Evolutionary conservation across 169 alveolate genomes (phyloP), one percentile per base, ranked within the genome.

Genomic region (Fabrea salina): DNA sequence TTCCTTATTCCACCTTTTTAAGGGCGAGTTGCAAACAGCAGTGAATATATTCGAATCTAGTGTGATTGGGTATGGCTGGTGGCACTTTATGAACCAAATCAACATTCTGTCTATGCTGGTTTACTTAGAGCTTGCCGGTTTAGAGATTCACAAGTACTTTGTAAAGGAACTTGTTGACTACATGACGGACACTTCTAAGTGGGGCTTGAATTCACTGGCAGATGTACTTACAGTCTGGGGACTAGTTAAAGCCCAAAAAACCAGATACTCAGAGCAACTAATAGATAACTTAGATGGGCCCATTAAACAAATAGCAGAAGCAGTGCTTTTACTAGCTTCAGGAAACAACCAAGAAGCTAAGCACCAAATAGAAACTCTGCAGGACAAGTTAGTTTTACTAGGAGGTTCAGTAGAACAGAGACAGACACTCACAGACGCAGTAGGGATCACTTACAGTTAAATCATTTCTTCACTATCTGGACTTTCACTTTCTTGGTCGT

Each of bases 401-500:
- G 56, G 56, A 2, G 56, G 56, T 2, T 16, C 30, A n/a, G 19
- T 47, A n/a, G 56, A 47, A 47, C 56, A 47, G 19, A 47, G 16
- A n/a, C 56, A 47, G 19, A 25, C 19, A n/a, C 16, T 47, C 16
- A 47, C 56, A 47, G 56, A 47, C 19, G 16, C 30, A n/a, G 16
- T 47, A 47, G 16, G 30, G 2, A 47, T 47, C 19, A 47, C 56
- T 61, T 37, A 33, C 13, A 37, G 13, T 35, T 61, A 61, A 61
- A 61, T 61, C 32, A 35, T 11, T 16, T 27, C 74, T 3, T 61
- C 74, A 3, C 53, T 2, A 2, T 27, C 74, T 2, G 4, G 1
- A 1, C 11, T 8, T 37, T 61, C 74, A 61, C 74, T 61, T 61
- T 61, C 74, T 32, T 61, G 32, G 1, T 51, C 74, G 39, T 61